A percentile compares a stretch with the other conserved stretches of the same genome.
Conservation (phyloP, 208 protist species). For the Borovskyia barvae region DNA sequence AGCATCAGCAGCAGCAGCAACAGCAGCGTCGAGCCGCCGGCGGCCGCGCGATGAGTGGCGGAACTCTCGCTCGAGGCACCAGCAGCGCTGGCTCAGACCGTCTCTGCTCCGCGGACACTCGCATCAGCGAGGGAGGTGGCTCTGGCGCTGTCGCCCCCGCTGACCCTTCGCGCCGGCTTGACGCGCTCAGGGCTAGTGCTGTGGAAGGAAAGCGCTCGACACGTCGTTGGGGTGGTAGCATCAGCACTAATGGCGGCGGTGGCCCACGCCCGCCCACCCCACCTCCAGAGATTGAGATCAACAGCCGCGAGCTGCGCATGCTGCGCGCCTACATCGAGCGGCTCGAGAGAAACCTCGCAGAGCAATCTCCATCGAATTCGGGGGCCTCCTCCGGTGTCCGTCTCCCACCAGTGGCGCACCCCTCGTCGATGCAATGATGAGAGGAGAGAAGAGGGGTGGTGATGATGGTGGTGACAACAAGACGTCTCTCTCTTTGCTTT, state of each 20-base stretch:
- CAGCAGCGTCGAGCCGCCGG: slow-evolving; percentile 1
- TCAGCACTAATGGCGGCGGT: neutral
- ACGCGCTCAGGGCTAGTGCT: slow-evolving; percentile 3
- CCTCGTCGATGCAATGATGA: neutral
- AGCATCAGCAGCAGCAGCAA: slow-evolving; percentile 19
- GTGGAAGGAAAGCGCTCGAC: slow-evolving; percentile 3
- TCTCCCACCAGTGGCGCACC: slow-evolving; percentile 14
- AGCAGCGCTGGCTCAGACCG: neutral
- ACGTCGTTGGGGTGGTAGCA: slow-evolving; percentile 2
- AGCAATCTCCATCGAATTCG: neutral
- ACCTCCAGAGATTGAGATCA: slow-evolving; percentile 73
- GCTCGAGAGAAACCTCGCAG: slow-evolving; percentile 59
- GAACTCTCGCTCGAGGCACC: neutral
- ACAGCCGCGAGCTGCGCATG: slow-evolving; percentile 75
- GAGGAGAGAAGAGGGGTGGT: too few relatives aligned
- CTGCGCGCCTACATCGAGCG: slow-evolving; percentile 76
- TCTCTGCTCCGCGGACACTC: neutral
- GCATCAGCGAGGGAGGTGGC: neutral
- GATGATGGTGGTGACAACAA: too few relatives aligned
- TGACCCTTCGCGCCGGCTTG: neutral
- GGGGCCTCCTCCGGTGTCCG: neutral
- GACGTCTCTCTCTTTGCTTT: too few relatives aligned
- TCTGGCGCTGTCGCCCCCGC: neutral
- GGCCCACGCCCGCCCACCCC: slow-evolving; percentile 31
- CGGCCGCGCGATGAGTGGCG: neutral